Evolutionary conservation across 2,329 filamentous ascomycete species (phyloP), one percentile per base, ranked within the genome.

Genomic region (Chalara sp.): DNA sequence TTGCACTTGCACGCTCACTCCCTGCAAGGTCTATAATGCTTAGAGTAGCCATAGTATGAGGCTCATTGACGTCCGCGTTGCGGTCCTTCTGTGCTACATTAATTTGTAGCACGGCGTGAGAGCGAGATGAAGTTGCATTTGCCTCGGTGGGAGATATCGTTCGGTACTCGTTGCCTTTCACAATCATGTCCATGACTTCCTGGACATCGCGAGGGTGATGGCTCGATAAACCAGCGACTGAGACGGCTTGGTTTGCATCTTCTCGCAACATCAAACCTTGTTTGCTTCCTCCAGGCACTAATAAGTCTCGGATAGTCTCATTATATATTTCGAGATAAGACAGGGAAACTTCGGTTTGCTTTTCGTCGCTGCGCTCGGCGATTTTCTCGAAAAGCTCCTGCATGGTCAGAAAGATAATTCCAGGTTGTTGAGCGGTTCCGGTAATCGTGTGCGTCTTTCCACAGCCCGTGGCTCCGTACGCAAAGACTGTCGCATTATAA

Each of bases 311-410:
- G 62, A 99, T 99, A 0, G 91, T 96, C 72, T 99, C 93, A 67
- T 99, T 99, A 76, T 99, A 99, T 57, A 99, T 99, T 67, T 99
- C 93, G 37, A 99, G 78, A 64, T 97, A 99, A 0, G 91, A 96
- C 12, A 99, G 80, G 0, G 91, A 89, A 49, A 99, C 76, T 63
- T 97, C 93, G 4, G 90, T 93, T 31, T 83, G 76, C 70, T 96
- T 97, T 54, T 96, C 90, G 52, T 87, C 83, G 55, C 84, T 85
- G 49, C 88, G 73, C 51, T 97, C 93, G n/a, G 77, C 75, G 59
- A 99, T 96, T 68, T 92, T 89, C 72, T 99, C 93, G 64, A 99
- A 99, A 29, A 99, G 76, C 70, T 99, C 93, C 69, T 97, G 92
- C 91, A 99, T 99, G 1, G 93, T 97, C 62, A 99, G 73, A 71